Base-by-base conservation (phyloP, 2,329 filamentous ascomycete species). In the Sarocladium kiliense region DNA sequence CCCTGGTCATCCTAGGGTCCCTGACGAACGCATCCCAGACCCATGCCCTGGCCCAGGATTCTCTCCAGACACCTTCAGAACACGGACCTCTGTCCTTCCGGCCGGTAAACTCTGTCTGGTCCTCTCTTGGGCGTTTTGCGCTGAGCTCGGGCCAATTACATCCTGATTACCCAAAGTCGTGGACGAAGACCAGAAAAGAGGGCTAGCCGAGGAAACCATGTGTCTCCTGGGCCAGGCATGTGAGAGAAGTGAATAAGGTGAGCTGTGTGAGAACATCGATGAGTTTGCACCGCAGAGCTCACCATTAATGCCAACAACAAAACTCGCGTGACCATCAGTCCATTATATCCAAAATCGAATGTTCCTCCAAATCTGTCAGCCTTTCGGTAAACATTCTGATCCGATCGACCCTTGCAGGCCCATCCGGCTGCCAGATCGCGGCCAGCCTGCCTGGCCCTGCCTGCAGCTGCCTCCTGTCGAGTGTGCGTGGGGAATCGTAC, bases 351-450 rank as follows among this genome's bases (percentile, higher is more conserved):
- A 44, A 44, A 30, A 47, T 47, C 44, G 44, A 26, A 47, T 47
- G 44, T 47, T 47, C 44, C 30, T 32, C 9, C 39, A 54, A 44
- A 19, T 18, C 19, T 23, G n/a, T 12, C 56, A 62, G 54, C 58
- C 73, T 74, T 70, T 66, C 70, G 26, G 14, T 19, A 32, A 47
- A 47, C 44, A 47, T 47, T 47, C 23, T 47, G 44, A 47, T 51
- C 30, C 30, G 47, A 51, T 51, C 30, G 47, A 32, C 19, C 30
- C 47, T 51, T 51, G 47, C 27, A 51, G 27, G 27, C 47, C 47
- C 47, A 34, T 51, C 47, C 47, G 47, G 47, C 47, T 34, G 44
- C 47, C 47, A 51, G 47, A 51, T 51, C 27, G 26, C 16, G n/a
- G 30, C 47, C 19, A 19, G 30, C 26, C 47, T 51, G 12, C 27